Base-by-base conservation (phyloP, 306 rosid species). In the cucumber (Cucumis sativus) region DNA sequence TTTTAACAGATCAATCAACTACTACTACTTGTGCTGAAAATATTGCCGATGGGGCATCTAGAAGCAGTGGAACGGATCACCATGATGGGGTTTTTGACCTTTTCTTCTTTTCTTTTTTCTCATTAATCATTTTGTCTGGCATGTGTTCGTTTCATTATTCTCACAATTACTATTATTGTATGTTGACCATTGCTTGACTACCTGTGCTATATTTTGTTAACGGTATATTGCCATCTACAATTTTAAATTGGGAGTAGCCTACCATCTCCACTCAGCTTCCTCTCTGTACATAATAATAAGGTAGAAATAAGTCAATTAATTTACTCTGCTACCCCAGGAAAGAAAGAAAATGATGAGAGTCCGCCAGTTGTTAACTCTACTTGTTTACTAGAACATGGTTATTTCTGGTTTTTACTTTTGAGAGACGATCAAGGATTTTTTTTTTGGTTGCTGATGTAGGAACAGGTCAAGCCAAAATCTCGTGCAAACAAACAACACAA, bases 61-160 rank as follows among this genome's bases (percentile, higher is more conserved):
- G 67, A 72, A 75, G 82, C 21, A 51, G 74, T 81, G 91, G 52
- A 79, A 74, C 81, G 37, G 86, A 79, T 68, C 83, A 80, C 62
- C 81, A 73, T 55, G 69, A 70, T 18, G 87, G 87, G 96, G 97
- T 91, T 84, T 84, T 76, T 20, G 77, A 49, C 56, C 78, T 41
- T 55, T 17, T 33, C 20, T 49, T 45, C 30, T 17, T 14, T 67
- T 5, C 10, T 35, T 10, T 21, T 23, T 69, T 68, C 21, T 11
- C 75, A 41, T 41, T 67, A 11, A 4, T 41, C 14, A 8, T 23
- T 25, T 49, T 47, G 30, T 71, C 57, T 8, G 5, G 60, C 76
- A 49, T 2, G 5, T 49, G 1, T 71, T 49, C 28, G 60, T 49
- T 70, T 28, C 43, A 9, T 71, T 47, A 49, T 25, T 45, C 41